Evolutionary conservation across 2,329 filamentous ascomycete species (phyloP), one percentile per base, ranked within the genome.

Genomic region (Aspergillus tamarii): DNA sequence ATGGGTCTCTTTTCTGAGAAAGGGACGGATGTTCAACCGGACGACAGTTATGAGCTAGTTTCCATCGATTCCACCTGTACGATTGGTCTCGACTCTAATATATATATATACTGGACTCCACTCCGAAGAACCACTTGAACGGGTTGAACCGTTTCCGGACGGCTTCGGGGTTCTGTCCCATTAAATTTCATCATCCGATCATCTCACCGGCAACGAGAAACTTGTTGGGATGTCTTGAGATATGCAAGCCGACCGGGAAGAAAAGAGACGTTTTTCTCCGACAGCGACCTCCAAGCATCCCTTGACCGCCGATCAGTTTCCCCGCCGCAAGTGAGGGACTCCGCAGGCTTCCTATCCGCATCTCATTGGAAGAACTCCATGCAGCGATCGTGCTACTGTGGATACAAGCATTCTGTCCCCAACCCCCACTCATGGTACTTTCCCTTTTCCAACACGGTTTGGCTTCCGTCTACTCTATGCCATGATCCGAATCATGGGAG

Each of bases 381-480:
- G 57, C 57, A 59, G 21, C 28, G 43, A 34, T 48, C 23, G 39
- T 48, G 28, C 58, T 21, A 23, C 46, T 43, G 46, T 60, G 34
- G 32, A 61, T 57, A 57, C 43, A 57, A 57, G 53, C 59, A 61
- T 61, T 36, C 36, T 32, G 19, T 52, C 28, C 48, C 28, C 48
- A 52, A 32, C 19, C 48, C 48, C 39, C 53, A 28, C 41, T 32
- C 26, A n/a, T 28, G 12, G 16, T 61, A 30, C 14, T 52, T 57
- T 62, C 26, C 52, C 45, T 21, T 56, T 59, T 61, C 41, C 53
- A 61, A 34, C 39, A 57, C 59, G 59, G 59, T 26, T 43, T 19
- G 36, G 14, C 23, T 10, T 57, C 59, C 59, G 59, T 57, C 23
- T 39, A 28, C 23, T 32, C 28, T 32, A 30, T 30, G 9, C n/a